Conservation (phyloP, 73 alveolate species). For the Paramecium caudatum region DNA sequence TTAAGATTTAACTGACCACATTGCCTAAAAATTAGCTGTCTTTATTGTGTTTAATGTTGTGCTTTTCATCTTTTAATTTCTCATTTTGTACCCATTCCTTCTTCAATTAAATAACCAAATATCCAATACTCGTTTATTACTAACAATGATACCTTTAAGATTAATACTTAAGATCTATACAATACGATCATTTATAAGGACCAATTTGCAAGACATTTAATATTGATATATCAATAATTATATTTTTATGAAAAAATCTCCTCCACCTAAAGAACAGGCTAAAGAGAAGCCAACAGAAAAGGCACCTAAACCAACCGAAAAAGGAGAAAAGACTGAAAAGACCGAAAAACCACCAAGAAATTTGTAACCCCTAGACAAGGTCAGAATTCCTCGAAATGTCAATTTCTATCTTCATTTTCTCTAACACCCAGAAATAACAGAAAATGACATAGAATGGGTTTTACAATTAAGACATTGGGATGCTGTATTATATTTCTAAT, state of each 20-base stretch:
- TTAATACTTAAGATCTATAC: constrained; percentile 36
- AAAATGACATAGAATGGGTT: constrained; percentile 77
- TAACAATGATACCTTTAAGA: constrained; percentile 61
- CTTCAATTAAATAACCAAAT: neutral
- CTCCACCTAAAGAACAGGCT: constrained; percentile 1
- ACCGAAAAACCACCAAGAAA: constrained; percentile 98
- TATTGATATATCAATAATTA: neutral
- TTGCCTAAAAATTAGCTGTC: constrained; percentile 34
- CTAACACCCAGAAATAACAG: constrained; percentile 70
- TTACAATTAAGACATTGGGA: constrained; percentile 71
- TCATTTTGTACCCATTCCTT: constrained; percentile 16
- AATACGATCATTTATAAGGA: constrained; percentile 9
- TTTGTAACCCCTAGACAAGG: constrained; percentile 79
- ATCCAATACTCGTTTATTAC: neutral
- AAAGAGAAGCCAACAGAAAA: constrained; percentile 17
- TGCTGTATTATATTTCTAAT: constrained; percentile 4
- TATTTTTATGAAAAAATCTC: constrained; percentile 26
- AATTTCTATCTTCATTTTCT: constrained; percentile 71
- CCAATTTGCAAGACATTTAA: constrained; percentile 21
- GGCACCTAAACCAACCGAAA: constrained; percentile 2
- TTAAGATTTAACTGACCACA: neutral
- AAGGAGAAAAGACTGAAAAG: constrained; percentile 85
- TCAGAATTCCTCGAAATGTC: constrained; percentile 73
- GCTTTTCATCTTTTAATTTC: constrained; percentile 1
- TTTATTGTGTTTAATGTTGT: neutral